phyloP scores from a whole-genome alignment of 2,329 filamentous ascomycete species.

The Dactylonectria estremocensis region DNA sequence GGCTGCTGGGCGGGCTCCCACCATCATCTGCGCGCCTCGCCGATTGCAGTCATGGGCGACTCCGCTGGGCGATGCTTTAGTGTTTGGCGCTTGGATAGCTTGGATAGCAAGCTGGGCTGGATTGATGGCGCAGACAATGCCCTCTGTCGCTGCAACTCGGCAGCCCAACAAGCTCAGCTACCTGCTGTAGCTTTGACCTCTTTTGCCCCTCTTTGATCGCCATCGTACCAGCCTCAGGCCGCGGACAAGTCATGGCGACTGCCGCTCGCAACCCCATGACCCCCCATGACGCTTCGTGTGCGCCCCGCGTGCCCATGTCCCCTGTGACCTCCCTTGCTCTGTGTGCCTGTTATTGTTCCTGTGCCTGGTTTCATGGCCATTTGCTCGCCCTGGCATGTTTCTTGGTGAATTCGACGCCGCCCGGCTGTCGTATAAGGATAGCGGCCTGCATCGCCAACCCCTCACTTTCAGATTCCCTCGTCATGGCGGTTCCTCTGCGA shows the following conservation, averaged over 20 bases:
- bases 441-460: conserved; percentile 41
- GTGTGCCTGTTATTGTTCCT: conserved; percentile 29
- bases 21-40: conserved; percentile 16
- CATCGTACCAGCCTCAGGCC: conserved; percentile 48
- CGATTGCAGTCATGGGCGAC: neutral
- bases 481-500: conserved; percentile 21
- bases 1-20: conserved; percentile 20
- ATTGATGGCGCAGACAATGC: neutral
- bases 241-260: conserved; percentile 37
- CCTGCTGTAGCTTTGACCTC: conserved; percentile 1
- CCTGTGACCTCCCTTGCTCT: conserved; percentile 41
- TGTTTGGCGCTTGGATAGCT: conserved; percentile 11
- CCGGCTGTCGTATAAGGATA: conserved; percentile 43
- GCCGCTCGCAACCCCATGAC: conserved; percentile 37
- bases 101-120: neutral
- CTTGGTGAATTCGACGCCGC: conserved; percentile 7
- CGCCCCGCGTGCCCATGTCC: conserved; percentile 35
- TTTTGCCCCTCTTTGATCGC: conserved; percentile 8
- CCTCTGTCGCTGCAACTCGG: neutral
- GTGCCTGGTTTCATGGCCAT: conserved; percentile 37
- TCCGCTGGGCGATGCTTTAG: conserved; percentile 9
- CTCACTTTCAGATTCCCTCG: conserved; percentile 18
- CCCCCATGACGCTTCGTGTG: conserved; percentile 8
- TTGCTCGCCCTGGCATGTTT: conserved; percentile 16
- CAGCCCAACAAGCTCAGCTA: neutral